These are phyloP conservation scores for Phytopythium sindhum DNA, from an alignment of 352 stramenopile genomes.

Conservation along the genomic window DNA sequence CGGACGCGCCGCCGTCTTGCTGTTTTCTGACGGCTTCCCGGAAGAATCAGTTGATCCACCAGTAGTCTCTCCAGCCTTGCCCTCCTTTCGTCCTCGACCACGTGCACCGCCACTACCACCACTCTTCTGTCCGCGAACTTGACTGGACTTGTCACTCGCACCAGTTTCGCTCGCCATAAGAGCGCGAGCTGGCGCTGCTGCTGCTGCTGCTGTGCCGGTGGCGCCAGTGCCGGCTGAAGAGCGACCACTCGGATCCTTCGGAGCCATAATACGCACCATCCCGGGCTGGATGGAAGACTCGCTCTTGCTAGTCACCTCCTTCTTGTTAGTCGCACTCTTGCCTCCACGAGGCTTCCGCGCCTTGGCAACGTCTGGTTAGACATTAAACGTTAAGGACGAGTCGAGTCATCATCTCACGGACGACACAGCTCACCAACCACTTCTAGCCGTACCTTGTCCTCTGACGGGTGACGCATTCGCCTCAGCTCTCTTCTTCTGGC, in stretches of 20 bases:
- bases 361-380: slow-evolving; percentile 33
- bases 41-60: slow-evolving; percentile 12
- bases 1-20: slow-evolving; percentile 12
- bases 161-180: slow-evolving; percentile 11
- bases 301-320: slow-evolving; percentile 20
- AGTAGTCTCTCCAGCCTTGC: slow-evolving; percentile 18
- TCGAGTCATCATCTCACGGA: not conserved
- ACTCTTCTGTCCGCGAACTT: slow-evolving; percentile 4
- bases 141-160: slow-evolving; percentile 14
- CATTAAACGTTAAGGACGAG: not conserved
- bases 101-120: slow-evolving; percentile 18
- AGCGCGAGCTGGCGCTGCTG: not conserved
- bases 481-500: slow-evolving; percentile 28
- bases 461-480: not conserved
- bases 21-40: slow-evolving; percentile 16
- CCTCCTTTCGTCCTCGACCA: slow-evolving; percentile 30
- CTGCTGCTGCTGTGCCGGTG: slow-evolving; percentile 1
- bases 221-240: not conserved
- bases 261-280: slow-evolving; percentile 52
- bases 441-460: not conserved
- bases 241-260: slow-evolving; percentile 18
- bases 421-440: not conserved
- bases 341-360: slow-evolving; percentile 34
- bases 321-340: slow-evolving; percentile 21
- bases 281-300: slow-evolving; percentile 36